Percentiles rank a stretch among this genome's conserved stretches.
Evolutionary conservation across 495 filamentous ascomycete species (phyloP).

Genomic region (Hypoxylon fragiforme): DNA sequence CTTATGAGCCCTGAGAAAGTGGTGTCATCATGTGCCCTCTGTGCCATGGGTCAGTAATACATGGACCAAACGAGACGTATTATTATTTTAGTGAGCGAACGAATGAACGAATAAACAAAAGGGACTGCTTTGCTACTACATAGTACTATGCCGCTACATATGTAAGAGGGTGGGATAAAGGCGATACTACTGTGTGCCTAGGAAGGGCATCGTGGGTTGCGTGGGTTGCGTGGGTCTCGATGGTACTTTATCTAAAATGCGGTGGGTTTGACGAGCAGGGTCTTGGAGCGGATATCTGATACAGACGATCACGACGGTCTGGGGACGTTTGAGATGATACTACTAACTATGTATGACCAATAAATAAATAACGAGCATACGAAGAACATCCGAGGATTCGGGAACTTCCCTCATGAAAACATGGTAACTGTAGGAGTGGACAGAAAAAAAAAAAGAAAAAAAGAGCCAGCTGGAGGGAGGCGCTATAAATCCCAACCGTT

Average conservation of each 20-base stretch:
- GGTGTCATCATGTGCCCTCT: constrained; percentile 28
- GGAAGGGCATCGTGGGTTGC: constrained; percentile 21
- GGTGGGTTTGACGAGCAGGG: constrained; percentile 13
- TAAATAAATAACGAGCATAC: too few species aligned
- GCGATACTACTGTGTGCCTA: not conserved
- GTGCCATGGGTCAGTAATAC: constrained; percentile 12
- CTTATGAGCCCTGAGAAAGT: constrained; percentile 26
- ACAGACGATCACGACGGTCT: constrained; percentile 31
- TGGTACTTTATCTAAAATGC: constrained; percentile 21
- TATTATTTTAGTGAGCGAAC: too few species aligned
- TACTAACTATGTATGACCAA: too few species aligned
- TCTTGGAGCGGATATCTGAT: constrained; percentile 31
- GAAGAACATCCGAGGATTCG: too few species aligned
- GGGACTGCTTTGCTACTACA: too few species aligned
- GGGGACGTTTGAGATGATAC: constrained; percentile 25
- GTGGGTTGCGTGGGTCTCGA: constrained; percentile 24
- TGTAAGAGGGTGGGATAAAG: constrained; percentile 5
- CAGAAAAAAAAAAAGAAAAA: too few species aligned
- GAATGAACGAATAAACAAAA: not conserved
- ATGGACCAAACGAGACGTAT: constrained; percentile 2
- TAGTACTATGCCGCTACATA: too few species aligned
- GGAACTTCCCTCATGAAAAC: too few species aligned
- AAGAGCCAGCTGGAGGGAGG: too few species aligned
- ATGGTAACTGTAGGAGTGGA: too few species aligned
- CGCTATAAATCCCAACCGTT: too few species aligned